phyloP scores from a whole-genome alignment of 805 yeast species.

The Starmerella etchellsii region DNA sequence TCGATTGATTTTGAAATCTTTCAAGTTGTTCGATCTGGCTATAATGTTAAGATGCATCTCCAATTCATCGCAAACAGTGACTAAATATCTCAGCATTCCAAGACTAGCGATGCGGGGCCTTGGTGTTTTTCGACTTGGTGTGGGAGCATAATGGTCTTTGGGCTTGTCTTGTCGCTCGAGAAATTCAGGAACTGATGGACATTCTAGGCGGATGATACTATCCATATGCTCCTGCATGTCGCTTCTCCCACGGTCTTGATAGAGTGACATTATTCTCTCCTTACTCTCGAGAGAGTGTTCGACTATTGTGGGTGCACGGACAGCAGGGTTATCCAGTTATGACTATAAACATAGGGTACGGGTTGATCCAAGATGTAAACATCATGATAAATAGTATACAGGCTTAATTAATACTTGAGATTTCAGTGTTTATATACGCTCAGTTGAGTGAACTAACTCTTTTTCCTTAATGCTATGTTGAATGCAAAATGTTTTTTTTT shows the following conservation, averaged over 20 bases:
- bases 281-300: too few relatives aligned
- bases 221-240: neutral
- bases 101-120: conserved; percentile 4
- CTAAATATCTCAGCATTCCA: conserved; percentile 6
- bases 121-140: neutral
- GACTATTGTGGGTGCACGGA: too few relatives aligned
- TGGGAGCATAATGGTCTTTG: neutral
- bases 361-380: too few relatives aligned
- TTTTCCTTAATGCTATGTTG: too few relatives aligned
- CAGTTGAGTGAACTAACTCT: too few relatives aligned
- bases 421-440: too few relatives aligned
- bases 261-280: too few relatives aligned
- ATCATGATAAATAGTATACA: too few relatives aligned
- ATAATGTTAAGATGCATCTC: neutral
- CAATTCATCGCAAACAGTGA: conserved; percentile 4
- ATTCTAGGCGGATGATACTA: conserved; percentile 4
- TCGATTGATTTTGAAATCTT: conserved; percentile 1
- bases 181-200: neutral
- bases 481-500: neutral
- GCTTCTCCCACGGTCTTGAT: too few relatives aligned
- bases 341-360: too few relatives aligned
- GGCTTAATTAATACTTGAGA: too few relatives aligned
- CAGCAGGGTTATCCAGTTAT: too few relatives aligned
- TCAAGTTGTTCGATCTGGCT: neutral
- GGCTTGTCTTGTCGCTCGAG: neutral